These are phyloP conservation scores for Ceratocystiopsis minuta DNA, from an alignment of 2,329 filamentous ascomycete genomes.

Conservation along the genomic window DNA sequence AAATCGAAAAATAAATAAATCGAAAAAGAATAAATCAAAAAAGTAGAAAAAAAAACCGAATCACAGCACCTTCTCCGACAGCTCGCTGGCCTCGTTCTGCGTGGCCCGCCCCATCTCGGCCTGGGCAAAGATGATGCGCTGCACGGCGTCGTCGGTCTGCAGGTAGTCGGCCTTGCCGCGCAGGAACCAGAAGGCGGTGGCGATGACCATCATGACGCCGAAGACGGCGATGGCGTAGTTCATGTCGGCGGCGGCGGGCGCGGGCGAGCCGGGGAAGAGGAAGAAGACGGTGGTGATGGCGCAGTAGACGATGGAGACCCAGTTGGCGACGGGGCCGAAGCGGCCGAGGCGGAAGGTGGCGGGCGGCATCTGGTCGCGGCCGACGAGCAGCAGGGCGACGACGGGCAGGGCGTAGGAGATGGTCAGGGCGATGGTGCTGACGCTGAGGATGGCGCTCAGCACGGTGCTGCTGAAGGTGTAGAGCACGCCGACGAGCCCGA, in stretches of 20 bases:
- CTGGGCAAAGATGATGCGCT: conserved; percentile 4
- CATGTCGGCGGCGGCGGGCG: conserved; percentile 7
- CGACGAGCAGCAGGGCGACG: conserved; percentile 25
- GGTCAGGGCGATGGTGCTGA: conserved; percentile 37
- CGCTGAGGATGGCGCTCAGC: conserved; percentile 33
- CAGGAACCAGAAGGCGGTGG: conserved; percentile 8
- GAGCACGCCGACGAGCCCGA: conserved; percentile 13
- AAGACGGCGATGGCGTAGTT: conserved; percentile 9
- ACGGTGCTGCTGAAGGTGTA: conserved; percentile 36
- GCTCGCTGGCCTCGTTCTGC: neutral
- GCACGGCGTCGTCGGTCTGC: conserved; percentile 1
- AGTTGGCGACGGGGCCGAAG: conserved; percentile 5
- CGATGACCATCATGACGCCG: conserved; percentile 8
- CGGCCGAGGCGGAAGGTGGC: conserved; percentile 11
- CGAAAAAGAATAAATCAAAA: neutral
- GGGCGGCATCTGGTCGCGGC: conserved; percentile 32
- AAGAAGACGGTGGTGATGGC: conserved; percentile 9
- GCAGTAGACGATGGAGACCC: conserved; percentile 7
- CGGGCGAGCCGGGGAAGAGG: conserved; percentile 7
- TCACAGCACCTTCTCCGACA: neutral
- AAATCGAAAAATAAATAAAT: neutral
- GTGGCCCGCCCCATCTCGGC: neutral
- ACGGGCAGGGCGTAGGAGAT: conserved; percentile 35
- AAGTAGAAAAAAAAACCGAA: neutral
- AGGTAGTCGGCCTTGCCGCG: conserved; percentile 5